Evolutionary conservation across 202 grass and related monocot species (phyloP).

Genomic region (Cymbopogon flexuosus): DNA sequence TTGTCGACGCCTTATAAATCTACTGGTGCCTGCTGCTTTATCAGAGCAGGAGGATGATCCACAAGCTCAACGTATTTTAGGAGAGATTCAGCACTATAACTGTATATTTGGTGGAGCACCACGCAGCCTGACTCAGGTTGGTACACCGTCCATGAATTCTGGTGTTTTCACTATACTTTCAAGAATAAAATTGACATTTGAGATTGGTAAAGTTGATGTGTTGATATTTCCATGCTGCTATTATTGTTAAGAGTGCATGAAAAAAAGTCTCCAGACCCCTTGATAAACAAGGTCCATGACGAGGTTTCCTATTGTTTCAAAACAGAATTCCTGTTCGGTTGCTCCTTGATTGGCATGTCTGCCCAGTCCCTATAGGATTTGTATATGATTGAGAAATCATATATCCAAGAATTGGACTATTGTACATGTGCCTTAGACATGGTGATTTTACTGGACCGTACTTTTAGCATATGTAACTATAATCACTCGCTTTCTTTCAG

Average conservation of each 20-base stretch:
- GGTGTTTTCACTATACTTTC: background rate
- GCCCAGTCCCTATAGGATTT: background rate
- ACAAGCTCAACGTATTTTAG: constrained; percentile 49
- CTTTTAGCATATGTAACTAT: background rate
- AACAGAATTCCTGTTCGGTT: background rate
- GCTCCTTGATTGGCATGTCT: constrained; percentile 2
- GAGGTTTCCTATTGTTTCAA: background rate
- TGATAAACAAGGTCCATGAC: background rate
- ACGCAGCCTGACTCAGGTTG: constrained; percentile 77
- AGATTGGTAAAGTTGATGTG: background rate
- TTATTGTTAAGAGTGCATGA: background rate
- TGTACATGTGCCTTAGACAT: background rate
- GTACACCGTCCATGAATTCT: background rate
- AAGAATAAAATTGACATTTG: background rate
- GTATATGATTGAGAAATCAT: background rate
- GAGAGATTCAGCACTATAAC: constrained; percentile 71
- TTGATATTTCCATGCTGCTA: background rate
- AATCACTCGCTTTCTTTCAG: background rate
- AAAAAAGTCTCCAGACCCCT: background rate
- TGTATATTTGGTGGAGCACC: constrained; percentile 64
- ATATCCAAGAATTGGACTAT: too few relatives aligned
- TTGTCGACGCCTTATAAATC: constrained; percentile 72
- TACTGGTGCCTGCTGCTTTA: constrained; percentile 65
- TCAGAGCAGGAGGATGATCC: constrained; percentile 39
- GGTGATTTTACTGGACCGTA: background rate